A percentile compares a stretch with the other conserved stretches of the same genome.
Conservation (phyloP, 2,329 filamentous ascomycete genomes). For the Teratosphaeria pseudoeucalypti region DNA sequence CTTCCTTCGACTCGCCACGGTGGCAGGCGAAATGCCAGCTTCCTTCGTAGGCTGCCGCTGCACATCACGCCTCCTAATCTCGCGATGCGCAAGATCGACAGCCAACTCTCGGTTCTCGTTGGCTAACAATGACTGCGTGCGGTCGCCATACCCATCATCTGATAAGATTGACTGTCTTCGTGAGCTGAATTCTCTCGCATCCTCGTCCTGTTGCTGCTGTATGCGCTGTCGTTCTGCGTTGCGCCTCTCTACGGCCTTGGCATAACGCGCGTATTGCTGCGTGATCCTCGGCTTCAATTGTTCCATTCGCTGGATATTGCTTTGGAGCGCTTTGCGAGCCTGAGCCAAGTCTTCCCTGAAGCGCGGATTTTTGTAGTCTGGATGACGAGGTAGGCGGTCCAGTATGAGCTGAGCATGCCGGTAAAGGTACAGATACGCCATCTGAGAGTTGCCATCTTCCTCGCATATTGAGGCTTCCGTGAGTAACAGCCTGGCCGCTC, state of each 20-base stretch:
- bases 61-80: slow-evolving; percentile 58
- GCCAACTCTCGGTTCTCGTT: slow-evolving; percentile 64
- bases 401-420: slow-evolving; percentile 80
- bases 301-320: slow-evolving; percentile 63
- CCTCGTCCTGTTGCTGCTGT: slow-evolving; percentile 8
- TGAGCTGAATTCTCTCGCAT: not conserved
- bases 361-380: slow-evolving; percentile 58
- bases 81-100: slow-evolving; percentile 62
- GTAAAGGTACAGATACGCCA: slow-evolving; percentile 85
- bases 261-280: slow-evolving; percentile 58
- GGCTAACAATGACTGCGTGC: slow-evolving; percentile 46
- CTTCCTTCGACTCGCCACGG: slow-evolving; percentile 18
- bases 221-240: slow-evolving; percentile 19
- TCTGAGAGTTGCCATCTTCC: slow-evolving; percentile 72
- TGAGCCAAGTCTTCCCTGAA: slow-evolving; percentile 43
- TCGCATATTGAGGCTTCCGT: slow-evolving; percentile 72
- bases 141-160: slow-evolving; percentile 7
- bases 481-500: slow-evolving; percentile 20
- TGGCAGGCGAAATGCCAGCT: slow-evolving; percentile 43
- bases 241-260: slow-evolving; percentile 38
- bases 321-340: slow-evolving; percentile 52
- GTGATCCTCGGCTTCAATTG: slow-evolving; percentile 69
- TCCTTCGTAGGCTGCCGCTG: slow-evolving; percentile 40
- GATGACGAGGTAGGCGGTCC: slow-evolving; percentile 63
- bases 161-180: slow-evolving; percentile 5